phyloP scores from a whole-genome alignment of 345 rosid genomes.

The Euphorbia pulcherrima region DNA sequence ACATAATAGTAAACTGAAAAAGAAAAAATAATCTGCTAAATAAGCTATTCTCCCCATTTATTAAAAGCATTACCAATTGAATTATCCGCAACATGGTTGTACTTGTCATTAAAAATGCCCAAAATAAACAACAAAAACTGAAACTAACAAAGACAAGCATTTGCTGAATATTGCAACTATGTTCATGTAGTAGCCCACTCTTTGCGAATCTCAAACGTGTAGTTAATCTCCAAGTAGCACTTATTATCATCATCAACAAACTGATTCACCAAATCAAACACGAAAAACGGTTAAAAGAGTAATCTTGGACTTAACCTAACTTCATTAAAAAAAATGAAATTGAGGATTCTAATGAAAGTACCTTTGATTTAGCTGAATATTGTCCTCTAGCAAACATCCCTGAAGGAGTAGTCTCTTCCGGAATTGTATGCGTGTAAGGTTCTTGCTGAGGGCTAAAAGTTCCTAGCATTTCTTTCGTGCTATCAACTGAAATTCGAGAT shows the following conservation, averaged over 20 bases:
- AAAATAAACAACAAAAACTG: conserved; percentile 6
- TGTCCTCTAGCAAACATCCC: conserved; percentile 73
- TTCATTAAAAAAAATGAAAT: too few relatives aligned
- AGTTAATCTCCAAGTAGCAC: conserved; percentile 76
- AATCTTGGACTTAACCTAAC: too few relatives aligned
- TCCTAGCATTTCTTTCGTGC: conserved; percentile 69
- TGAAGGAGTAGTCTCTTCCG: conserved; percentile 70
- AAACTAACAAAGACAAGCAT: conserved; percentile 8
- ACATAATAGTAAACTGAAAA: too few relatives aligned
- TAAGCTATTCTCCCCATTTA: conserved; percentile 18
- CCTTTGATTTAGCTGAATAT: conserved; percentile 74
- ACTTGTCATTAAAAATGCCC: background rate
- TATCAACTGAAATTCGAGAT: conserved; percentile 48
- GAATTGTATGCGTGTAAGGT: conserved; percentile 57
- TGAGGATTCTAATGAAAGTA: background rate
- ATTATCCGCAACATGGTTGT: conserved; percentile 9
- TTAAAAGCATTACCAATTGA: conserved; percentile 5
- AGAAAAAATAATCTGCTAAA: background rate
- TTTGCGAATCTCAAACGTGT: conserved; percentile 64
- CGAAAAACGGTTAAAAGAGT: conserved; percentile 1
- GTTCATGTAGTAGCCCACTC: conserved; percentile 50
- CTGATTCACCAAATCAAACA: conserved; percentile 34
- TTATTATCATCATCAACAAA: conserved; percentile 69
- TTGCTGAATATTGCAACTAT: background rate
- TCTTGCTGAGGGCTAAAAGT: conserved; percentile 74